Base-by-base conservation (phyloP, 2,329 filamentous ascomycete genomes). In the Elsinoe australis region DNA sequence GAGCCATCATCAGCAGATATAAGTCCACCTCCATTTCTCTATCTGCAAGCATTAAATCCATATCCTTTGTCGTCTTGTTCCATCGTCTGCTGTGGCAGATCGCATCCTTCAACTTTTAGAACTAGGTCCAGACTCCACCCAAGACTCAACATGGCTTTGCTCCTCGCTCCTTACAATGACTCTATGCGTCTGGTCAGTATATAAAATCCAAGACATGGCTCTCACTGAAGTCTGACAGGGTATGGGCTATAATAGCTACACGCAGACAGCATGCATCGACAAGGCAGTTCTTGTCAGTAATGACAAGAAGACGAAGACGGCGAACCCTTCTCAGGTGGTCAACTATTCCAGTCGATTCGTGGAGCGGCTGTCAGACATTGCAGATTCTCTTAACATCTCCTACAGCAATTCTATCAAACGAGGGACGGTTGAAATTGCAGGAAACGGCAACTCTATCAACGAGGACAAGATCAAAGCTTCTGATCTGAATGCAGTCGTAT, bases 381-480 rank as follows among this genome's bases (percentile, higher is more conserved):
- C 18, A 4, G 18, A 19, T 5, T 12, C 15, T 18, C 15, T 38
- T n/a, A 18, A 22, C 34, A 38, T 38, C 34, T 38, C 34, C 5
- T 18, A 22, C 15, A 22, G 15, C 34, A 18, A 12, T 18, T 38
- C 34, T 38, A 22, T 38, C 34, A 38, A 38, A 17, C 15, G 12
- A 22, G 34, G 15, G 10, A 38, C 15, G n/a, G 19, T 38, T 22
- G 34, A 22, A 18, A 17, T 18, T n/a, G 15, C 34, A 12, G 34
- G 34, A 5, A 18, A 22, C 15, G 34, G 34, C 34, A 18, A 18
- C 15, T 10, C 12, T 17, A 22, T 38, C 3, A 17, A 38, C 19
- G 15, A 18, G 18, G 34, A 38, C 34, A 38, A 38, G 34, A 26
- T 50, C 47, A 50, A 50, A 38, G 10, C 9, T 7, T 19, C 26